These are phyloP conservation scores for Fusarium beomiforme DNA, from an alignment of 2,329 filamentous ascomycete genomes.

Conservation along the genomic window DNA sequence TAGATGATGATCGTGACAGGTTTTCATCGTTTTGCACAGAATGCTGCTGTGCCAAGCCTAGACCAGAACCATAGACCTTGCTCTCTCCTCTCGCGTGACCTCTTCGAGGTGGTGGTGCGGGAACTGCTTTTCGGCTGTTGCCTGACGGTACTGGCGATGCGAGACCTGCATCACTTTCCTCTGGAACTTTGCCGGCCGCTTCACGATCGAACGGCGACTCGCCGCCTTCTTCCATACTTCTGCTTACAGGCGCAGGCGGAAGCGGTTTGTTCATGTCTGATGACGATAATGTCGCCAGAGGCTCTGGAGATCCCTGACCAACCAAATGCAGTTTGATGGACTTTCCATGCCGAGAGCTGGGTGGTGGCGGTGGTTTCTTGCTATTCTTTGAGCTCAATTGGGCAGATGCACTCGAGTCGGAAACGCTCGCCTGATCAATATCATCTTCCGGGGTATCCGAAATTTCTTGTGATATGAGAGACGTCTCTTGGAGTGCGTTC, in stretches of 20 bases:
- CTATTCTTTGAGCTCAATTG: constrained; percentile 49
- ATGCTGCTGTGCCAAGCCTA: constrained; percentile 17
- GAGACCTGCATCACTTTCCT: constrained; percentile 49
- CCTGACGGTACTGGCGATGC: constrained; percentile 45
- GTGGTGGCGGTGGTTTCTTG: constrained; percentile 76
- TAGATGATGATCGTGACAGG: constrained; percentile 60
- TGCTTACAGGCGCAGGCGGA: constrained; percentile 62
- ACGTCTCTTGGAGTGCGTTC: constrained; percentile 33
- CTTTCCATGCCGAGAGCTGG: constrained; percentile 81
- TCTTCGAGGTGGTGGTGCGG: constrained; percentile 62
- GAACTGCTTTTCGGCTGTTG: constrained; percentile 55
- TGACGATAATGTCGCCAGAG: constrained; percentile 28
- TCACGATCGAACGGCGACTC: constrained; percentile 66
- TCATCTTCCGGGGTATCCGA: constrained; percentile 40
- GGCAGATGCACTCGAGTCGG: constrained; percentile 44
- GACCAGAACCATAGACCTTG: constrained; percentile 43
- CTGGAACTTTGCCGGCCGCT: constrained; percentile 62
- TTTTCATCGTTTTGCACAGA: constrained; percentile 49
- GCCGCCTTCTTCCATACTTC: constrained; percentile 57
- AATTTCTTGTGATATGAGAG: constrained; percentile 33
- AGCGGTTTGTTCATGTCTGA: constrained; percentile 62
- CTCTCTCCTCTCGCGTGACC: constrained; percentile 59
- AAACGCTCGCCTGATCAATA: constrained; percentile 32
- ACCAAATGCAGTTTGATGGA: constrained; percentile 66
- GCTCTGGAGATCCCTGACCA: constrained; percentile 42